Percentiles rank a stretch among this genome's conserved stretches.
Evolutionary conservation across 75 land plant genomes (phyloP).

Genomic region (Cunninghamia lanceolata): DNA sequence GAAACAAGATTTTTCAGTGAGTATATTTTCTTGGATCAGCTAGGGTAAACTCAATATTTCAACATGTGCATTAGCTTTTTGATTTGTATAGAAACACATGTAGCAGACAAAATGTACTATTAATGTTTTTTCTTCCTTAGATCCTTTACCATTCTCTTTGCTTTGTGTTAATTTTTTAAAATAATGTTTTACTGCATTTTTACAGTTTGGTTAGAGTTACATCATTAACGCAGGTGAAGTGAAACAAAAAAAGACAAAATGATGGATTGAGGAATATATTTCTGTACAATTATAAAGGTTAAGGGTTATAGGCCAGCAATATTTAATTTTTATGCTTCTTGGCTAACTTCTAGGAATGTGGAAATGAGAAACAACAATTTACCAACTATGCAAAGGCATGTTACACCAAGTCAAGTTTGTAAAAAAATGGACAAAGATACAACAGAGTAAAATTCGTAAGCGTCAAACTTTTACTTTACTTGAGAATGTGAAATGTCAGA

Average conservation of each 20-base stretch:
- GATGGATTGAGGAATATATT: neutral
- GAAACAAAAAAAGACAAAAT: neutral
- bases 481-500: neutral
- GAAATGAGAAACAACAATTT: neutral
- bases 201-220: neutral
- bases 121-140: neutral
- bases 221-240: neutral
- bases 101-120: neutral
- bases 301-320: neutral
- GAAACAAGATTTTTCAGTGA: slow-evolving; percentile 89
- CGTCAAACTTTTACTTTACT: neutral
- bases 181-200: neutral
- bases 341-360: neutral
- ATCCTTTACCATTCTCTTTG: neutral
- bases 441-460: neutral
- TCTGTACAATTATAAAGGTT: neutral
- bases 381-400: neutral
- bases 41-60: neutral
- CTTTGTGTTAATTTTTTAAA: neutral
- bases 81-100: neutral
- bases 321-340: neutral
- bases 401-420: neutral
- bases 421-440: neutral
- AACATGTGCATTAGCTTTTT: too few relatives aligned
- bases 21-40: slow-evolving; percentile 9